phyloP scores from a whole-genome alignment of 2,329 filamentous ascomycete species.

The Orbilia oligospora region DNA sequence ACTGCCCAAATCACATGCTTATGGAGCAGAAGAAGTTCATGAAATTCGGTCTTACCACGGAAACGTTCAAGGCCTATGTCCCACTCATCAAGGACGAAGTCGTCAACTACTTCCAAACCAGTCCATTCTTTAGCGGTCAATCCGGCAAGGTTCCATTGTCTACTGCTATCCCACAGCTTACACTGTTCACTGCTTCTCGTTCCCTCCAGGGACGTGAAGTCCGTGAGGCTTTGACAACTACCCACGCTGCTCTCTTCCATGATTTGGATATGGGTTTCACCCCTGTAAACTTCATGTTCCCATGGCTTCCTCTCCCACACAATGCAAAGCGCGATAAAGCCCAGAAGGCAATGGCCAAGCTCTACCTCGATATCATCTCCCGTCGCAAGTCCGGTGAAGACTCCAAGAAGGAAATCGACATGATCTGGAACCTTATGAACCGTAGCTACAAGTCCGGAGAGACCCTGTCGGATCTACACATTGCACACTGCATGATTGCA shows the following conservation, averaged over 20 bases:
- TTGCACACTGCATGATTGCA: conserved; percentile 89
- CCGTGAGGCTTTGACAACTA: conserved; percentile 78
- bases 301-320: conserved; percentile 82
- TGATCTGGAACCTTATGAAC: conserved; percentile 85
- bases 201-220: conserved; percentile 83
- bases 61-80: conserved; percentile 80
- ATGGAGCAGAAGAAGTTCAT: conserved; percentile 96
- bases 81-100: conserved; percentile 80
- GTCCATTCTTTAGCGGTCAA: conserved; percentile 73
- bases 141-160: conserved; percentile 77
- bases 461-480: conserved; percentile 79
- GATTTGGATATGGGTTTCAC: conserved; percentile 84
- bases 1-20: conserved; percentile 85
- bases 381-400: conserved; percentile 70
- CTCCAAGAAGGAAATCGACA: conserved; percentile 73
- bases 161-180: conserved; percentile 80
- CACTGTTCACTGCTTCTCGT: conserved; percentile 83
- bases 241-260: conserved; percentile 82
- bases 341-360: conserved; percentile 77
- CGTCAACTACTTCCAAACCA: conserved; percentile 74
- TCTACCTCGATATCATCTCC: conserved; percentile 80
- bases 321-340: conserved; percentile 81
- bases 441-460: conserved; percentile 82
- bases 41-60: conserved; percentile 83
- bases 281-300: conserved; percentile 85